Evolutionary conservation across 371 early-diverging fungal species (phyloP), one percentile per base, ranked within the genome.

Genomic region (Parasitella parasitica): DNA sequence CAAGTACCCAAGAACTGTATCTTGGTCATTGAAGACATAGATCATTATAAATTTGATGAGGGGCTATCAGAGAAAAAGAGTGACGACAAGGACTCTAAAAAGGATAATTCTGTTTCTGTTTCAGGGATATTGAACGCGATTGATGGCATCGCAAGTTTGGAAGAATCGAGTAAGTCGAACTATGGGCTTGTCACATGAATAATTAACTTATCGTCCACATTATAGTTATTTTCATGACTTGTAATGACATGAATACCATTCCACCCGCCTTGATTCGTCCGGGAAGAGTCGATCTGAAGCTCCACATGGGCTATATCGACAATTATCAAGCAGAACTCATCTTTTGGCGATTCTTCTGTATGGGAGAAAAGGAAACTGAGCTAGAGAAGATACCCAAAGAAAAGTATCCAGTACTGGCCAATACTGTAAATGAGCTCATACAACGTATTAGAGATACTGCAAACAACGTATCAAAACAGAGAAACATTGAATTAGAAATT

Each of bases 21-120:
- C n/a, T 73, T 98, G 22, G 80, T 99, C 61, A 87, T 99, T 52
- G 99, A 99, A 73, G 99, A 99, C 70, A 85, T 98, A 56, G 97
- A 99, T 3, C 97, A 68, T 32, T 76, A 41, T 8, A 16, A 41
- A 55, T 61, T 61, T 46, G 54, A 61, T 52, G 61, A 61, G 46
- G 67, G 59, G 56, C 62, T 80, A 70, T 67, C 84, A 75, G 52
- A 57, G 9, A 28, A 36, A 22, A 27, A 38, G 22, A 46, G 57
- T 74, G 41, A 63, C 7, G n/a, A 20, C 16, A 37, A 51, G 24
- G 34, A 38, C 2, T 3, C 30, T 16, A 39, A 57, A 20, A 51
- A 63, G 22, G 20, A 18, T 5, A 61, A 38, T 34, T 15, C 36
- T 30, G 50, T 63, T 8, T 63, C 63, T 5, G 63, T 63, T 35